These are phyloP conservation scores for Secale cereale DNA, from an alignment of 176 grass and related monocot genomes.

Conservation along the genomic window DNA sequence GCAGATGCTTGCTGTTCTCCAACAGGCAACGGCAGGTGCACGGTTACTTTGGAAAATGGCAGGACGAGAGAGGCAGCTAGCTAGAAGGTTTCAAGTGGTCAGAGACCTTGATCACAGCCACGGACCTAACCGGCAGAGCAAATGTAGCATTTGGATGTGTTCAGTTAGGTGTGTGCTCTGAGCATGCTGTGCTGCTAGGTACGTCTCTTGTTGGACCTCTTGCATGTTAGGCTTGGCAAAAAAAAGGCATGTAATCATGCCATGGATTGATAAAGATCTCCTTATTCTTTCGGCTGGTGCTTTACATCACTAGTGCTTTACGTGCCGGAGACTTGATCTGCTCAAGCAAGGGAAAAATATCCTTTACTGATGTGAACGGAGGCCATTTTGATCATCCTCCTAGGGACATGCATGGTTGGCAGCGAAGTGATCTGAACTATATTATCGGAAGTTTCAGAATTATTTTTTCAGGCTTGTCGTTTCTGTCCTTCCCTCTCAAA, in stretches of 20 bases:
- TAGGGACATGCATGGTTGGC: no score
- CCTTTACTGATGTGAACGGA: no score
- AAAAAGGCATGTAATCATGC: background rate
- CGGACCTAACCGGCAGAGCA: background rate
- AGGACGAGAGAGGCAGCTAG: background rate
- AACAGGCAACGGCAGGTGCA: background rate
- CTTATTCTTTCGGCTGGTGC: background rate
- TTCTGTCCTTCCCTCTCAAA: no score
- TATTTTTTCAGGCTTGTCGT: no score
- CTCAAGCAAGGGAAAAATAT: background rate
- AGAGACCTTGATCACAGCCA: background rate
- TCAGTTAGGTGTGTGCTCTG: background rate
- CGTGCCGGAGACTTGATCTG: slow-evolving; percentile 21
- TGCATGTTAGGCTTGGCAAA: background rate
- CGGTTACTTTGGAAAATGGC: background rate
- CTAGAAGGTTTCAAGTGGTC: background rate
- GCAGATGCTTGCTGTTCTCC: background rate
- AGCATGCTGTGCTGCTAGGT: slow-evolving; percentile 3
- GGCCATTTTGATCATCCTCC: no score
- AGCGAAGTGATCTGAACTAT: no score
- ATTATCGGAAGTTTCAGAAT: background rate
- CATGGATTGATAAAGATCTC: no score
- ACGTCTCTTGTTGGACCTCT: slow-evolving; percentile 1
- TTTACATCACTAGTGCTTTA: slow-evolving; percentile 6
- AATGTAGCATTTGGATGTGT: slow-evolving; percentile 14